Conservation (phyloP, 768 basidiomycete genomes). For the Mycena haematopus region DNA sequence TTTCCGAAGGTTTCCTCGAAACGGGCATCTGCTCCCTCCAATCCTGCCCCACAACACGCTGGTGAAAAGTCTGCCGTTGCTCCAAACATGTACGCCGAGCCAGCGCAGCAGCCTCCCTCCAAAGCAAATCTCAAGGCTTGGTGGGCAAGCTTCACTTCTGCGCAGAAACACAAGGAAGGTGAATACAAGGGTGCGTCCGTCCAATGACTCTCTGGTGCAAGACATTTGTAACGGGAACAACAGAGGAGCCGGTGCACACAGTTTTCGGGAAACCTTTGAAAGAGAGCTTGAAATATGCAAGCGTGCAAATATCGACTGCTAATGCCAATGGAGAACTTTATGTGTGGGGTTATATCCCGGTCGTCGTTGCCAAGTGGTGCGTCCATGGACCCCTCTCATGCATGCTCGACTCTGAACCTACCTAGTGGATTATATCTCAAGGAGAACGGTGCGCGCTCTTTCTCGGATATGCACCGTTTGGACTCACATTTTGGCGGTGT, state of each 20-base stretch:
- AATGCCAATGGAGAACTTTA: slow-evolving; percentile 82
- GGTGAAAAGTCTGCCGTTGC: not conserved
- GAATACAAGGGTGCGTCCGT: slow-evolving; percentile 38
- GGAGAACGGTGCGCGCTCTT: slow-evolving; percentile 71
- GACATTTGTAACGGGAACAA: slow-evolving; percentile 10
- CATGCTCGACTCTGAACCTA: not conserved
- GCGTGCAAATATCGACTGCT: slow-evolving; percentile 92
- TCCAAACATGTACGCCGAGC: slow-evolving; percentile 23
- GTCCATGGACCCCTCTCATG: slow-evolving; percentile 32
- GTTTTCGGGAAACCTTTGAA: slow-evolving; percentile 89
- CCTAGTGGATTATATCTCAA: slow-evolving; percentile 92
- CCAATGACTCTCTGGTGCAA: slow-evolving; percentile 1
- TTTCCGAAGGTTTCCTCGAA: slow-evolving; percentile 22
- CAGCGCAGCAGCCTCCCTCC: slow-evolving; percentile 44
- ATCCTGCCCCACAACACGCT: slow-evolving; percentile 4
- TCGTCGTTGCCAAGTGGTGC: slow-evolving; percentile 97
- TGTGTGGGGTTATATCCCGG: slow-evolving; percentile 94
- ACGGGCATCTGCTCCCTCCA: slow-evolving; percentile 8
- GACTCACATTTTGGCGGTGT: slow-evolving; percentile 10
- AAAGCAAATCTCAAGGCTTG: slow-evolving; percentile 76
- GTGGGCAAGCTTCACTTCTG: slow-evolving; percentile 80
- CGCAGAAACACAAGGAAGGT: slow-evolving; percentile 67
- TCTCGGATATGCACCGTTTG: not conserved
- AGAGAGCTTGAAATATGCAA: slow-evolving; percentile 85
- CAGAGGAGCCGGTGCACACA: slow-evolving; percentile 47